phyloP scores from a whole-genome alignment of 164 flowering plant genomes.

The Aristolochia fimbriata region DNA sequence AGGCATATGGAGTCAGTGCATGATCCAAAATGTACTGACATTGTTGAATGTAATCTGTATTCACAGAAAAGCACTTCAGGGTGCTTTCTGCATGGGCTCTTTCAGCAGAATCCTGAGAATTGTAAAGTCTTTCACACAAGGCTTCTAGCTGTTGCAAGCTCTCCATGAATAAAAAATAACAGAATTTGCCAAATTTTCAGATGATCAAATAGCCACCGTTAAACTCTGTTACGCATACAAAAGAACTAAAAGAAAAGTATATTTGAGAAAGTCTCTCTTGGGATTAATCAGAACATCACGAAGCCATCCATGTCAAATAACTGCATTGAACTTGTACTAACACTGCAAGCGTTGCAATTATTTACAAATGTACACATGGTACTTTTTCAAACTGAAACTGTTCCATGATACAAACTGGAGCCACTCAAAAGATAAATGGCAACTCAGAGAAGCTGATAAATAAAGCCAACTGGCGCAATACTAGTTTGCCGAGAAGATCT shows the following conservation, averaged over 20 bases:
- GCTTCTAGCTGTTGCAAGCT: constrained; percentile 89
- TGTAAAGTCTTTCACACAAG: constrained; percentile 93
- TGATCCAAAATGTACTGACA: constrained; percentile 95
- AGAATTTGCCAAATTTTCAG: constrained; percentile 17
- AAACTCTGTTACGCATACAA: constrained; percentile 10
- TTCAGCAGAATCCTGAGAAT: constrained; percentile 88
- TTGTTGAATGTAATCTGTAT: constrained; percentile 84
- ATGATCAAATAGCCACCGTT: constrained; percentile 25
- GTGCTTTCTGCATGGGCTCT: constrained; percentile 93
- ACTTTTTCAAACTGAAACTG: no score
- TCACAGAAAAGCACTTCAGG: constrained; percentile 80
- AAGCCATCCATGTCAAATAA: no score
- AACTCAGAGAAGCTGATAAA: constrained; percentile 9
- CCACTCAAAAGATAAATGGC: constrained; percentile 23
- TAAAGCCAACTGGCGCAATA: constrained; percentile 11
- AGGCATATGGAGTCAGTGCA: constrained; percentile 82
- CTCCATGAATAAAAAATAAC: constrained; percentile 45
- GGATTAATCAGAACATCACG: no score
- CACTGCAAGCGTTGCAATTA: no score
- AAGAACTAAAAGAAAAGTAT: not conserved
- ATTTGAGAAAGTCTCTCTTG: no score
- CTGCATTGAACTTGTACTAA: no score
- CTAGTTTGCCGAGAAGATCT: constrained; percentile 12
- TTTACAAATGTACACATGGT: no score
- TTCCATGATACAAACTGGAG: constrained; percentile 6